Evolutionary conservation across 805 yeast genomes (phyloP).

Genomic region (Candida berthetii): DNA sequence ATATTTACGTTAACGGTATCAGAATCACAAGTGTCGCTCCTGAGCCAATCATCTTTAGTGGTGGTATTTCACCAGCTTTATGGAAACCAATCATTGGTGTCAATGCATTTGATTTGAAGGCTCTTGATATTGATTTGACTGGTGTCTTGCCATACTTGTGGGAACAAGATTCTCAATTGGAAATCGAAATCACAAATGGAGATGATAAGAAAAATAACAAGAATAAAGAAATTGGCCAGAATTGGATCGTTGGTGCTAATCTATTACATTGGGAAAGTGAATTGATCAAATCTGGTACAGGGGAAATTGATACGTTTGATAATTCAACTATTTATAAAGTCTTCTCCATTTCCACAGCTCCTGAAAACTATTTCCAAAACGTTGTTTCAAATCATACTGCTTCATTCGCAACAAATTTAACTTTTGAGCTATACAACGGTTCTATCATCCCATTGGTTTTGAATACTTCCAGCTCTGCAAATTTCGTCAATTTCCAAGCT

Average conservation of each 20-base stretch:
- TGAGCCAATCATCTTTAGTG: constrained; percentile 70
- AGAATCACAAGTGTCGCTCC: constrained; percentile 62
- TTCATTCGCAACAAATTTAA: constrained; percentile 10
- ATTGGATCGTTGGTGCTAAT: constrained; percentile 59
- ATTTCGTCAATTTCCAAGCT: constrained; percentile 31
- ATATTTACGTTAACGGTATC: constrained; percentile 52
- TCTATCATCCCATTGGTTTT: constrained; percentile 16
- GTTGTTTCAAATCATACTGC: constrained; percentile 12
- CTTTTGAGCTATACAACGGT: constrained; percentile 13
- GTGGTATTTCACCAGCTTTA: constrained; percentile 73
- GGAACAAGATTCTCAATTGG: constrained; percentile 34
- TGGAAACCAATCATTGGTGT: constrained; percentile 80
- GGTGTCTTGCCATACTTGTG: constrained; percentile 66
- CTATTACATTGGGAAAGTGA: constrained; percentile 47
- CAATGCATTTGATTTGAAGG: constrained; percentile 66
- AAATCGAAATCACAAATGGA: constrained; percentile 34
- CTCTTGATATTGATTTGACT: constrained; percentile 66
- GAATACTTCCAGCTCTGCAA: constrained; percentile 16
- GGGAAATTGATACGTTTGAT: constrained; percentile 25
- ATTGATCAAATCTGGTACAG: constrained; percentile 30
- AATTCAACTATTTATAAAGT: constrained; percentile 14
- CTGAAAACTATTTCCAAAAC: constrained; percentile 14
- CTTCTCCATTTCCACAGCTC: constrained; percentile 6
- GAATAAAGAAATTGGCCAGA: constrained; percentile 29
- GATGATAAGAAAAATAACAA: constrained; percentile 15